Evolutionary conservation across 192 early-diverging fungal species (phyloP), one percentile per base, ranked within the genome.

Genomic region (Phlyctochytrium arcticum): DNA sequence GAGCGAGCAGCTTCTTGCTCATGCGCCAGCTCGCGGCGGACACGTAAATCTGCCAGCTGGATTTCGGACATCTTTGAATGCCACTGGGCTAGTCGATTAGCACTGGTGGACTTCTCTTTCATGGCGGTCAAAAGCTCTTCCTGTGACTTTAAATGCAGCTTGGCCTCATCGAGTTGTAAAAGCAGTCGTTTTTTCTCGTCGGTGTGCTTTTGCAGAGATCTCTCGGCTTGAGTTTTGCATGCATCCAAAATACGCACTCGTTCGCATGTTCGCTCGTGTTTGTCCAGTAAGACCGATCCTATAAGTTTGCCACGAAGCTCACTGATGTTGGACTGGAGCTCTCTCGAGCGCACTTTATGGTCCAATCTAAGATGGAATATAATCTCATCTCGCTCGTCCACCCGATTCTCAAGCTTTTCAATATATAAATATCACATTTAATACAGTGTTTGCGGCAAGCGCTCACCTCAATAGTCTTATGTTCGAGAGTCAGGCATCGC

Each of bases 291-390:
- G 12, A 81, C 75, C 0, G 67, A 42, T 0, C 82, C 82, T 15
- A 67, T 48, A n/a, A 80, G 30, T 31, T 66, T 53, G 1, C 50
- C 21, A 33, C 82, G 46, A 30, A 77, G 26, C 9, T 82, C 68
- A 36, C 65, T 65, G 21, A 80, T 33, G 9, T 48, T 48, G 44
- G 65, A 75, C 27, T 78, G 75, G 3, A 83, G 48, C 6, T 48
- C 29, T 35, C 77, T 23, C 23, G 67, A 34, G 17, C 77, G 65
- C n/a, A 36, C 54, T 26, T 64, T 69, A 19, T 64, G 61, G 23
- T 80, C 70, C 35, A 80, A 33, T 34, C 73, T 63, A 6, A 84
- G 32, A 21, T 82, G 65, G 55, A 68, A 81, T 15, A 84, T 62
- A 6, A 58, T 51, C 17, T 62, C 51, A 19, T 84, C 79, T 31